Conservation (phyloP, 176 grass and related monocot genomes). For the Ensete glaucum region DNA sequence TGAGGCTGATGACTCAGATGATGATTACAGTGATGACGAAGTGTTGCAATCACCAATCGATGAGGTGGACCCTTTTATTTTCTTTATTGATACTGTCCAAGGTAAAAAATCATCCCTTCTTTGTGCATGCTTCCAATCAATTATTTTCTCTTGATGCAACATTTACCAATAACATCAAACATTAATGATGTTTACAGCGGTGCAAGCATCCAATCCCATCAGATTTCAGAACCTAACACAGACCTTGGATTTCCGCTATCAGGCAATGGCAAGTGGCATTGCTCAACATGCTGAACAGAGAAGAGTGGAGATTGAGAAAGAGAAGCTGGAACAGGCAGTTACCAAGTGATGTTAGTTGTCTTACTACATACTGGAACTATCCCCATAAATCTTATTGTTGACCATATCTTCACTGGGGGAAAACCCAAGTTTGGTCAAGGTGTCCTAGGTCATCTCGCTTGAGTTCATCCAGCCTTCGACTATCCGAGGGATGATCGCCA, state of each 20-base stretch:
- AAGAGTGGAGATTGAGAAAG: conserved; percentile 65
- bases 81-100: conserved; percentile 78
- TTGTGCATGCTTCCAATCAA: no score
- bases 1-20: conserved; percentile 66
- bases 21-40: conserved; percentile 78
- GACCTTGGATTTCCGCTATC: conserved; percentile 65
- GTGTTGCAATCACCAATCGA: conserved; percentile 83
- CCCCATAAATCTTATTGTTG: not conserved
- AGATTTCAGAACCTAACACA: conserved; percentile 76
- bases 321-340: conserved; percentile 55
- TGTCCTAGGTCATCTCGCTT: not conserved
- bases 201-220: conserved; percentile 51
- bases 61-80: conserved; percentile 89
- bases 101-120: conserved; percentile 24
- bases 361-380: not conserved
- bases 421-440: no score
- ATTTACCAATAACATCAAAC: not conserved
- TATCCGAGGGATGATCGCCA: not conserved
- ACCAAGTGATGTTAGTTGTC: not conserved
- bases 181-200: conserved; percentile 26
- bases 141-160: no score
- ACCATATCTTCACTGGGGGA: not conserved
- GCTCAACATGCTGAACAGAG: conserved; percentile 70
- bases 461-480: not conserved
- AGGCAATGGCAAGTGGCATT: conserved; percentile 67